These are phyloP conservation scores for Besnoitia besnoiti DNA, from an alignment of 169 alveolate genomes.

Conservation along the genomic window DNA sequence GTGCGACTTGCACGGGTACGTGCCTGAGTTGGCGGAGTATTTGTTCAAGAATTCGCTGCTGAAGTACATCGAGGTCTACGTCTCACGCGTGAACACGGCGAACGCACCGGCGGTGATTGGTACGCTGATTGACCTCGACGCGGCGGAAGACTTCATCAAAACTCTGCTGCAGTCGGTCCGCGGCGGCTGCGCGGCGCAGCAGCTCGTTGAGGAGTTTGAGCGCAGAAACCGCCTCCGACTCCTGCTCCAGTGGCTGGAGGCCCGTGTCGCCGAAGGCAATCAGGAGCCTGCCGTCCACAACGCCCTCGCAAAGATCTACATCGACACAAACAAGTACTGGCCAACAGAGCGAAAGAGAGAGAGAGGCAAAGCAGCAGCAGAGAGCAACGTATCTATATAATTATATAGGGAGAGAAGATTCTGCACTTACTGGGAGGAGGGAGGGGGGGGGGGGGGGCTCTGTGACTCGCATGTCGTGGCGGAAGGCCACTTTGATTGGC, in stretches of 20 bases:
- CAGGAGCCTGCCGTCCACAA: conserved; percentile 96
- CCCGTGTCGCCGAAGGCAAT: conserved; percentile 96
- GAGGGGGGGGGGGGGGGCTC: no score
- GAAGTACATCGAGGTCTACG: conserved; percentile 95
- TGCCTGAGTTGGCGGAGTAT: conserved; percentile 97
- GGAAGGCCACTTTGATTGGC: no score
- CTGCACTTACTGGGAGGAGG: no score
- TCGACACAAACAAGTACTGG: conserved; percentile 91
- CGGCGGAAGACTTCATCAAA: conserved; percentile 97
- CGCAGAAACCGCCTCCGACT: conserved; percentile 96
- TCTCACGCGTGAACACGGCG: conserved; percentile 76
- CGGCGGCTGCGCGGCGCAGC: conserved; percentile 95
- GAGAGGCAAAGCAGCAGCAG: not conserved
- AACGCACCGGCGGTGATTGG: conserved; percentile 98
- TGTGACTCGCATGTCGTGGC: no score
- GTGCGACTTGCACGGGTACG: conserved; percentile 97
- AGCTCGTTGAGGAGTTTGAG: conserved; percentile 96
- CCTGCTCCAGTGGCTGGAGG: conserved; percentile 97
- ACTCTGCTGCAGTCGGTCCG: conserved; percentile 90
- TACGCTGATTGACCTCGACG: conserved; percentile 97
- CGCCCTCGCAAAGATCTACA: conserved; percentile 98
- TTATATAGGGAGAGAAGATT: no score
- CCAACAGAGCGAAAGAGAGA: not conserved
- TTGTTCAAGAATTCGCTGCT: conserved; percentile 94
- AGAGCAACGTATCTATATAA: not conserved